Conservation (phyloP, 768 basidiomycete genomes). For the Rhodotorula paludigena region DNA sequence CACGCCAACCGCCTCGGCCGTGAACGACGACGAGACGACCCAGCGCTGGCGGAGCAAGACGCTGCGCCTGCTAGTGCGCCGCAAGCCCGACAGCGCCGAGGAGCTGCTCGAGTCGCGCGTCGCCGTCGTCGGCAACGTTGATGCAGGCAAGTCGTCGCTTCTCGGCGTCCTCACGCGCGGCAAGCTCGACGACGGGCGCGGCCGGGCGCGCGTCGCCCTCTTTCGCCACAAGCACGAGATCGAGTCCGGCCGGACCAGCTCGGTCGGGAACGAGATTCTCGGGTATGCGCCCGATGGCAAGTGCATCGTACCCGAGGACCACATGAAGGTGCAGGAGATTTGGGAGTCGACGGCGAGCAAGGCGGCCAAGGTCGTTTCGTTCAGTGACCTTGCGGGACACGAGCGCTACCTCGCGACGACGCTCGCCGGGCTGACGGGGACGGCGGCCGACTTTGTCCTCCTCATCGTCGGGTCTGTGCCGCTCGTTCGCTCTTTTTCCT, state of each 20-base stretch:
- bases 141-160: conserved; percentile 43
- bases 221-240: conserved; percentile 98
- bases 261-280: conserved; percentile 89
- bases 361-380: conserved; percentile 87
- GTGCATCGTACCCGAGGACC: conserved; percentile 36
- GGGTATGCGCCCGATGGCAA: conserved; percentile 31
- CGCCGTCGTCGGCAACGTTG: conserved; percentile 89
- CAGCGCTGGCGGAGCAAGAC: conserved; percentile 23
- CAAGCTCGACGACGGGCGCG: conserved; percentile 47
- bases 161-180: conserved; percentile 77
- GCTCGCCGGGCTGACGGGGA: conserved; percentile 87
- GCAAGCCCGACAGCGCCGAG: conserved; percentile 31
- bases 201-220: conserved; percentile 63
- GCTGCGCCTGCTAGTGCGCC: conserved; percentile 24
- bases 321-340: conserved; percentile 67
- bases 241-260: conserved; percentile 81
- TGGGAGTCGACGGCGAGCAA: conserved; percentile 93
- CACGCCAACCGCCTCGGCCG: conserved; percentile 18
- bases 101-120: conserved; percentile 71
- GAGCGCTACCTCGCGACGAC: conserved; percentile 70
- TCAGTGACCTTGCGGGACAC: conserved; percentile 94
- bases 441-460: conserved; percentile 75
- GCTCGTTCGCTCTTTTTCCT: not conserved
- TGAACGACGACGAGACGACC: conserved; percentile 21
- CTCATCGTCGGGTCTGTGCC: conserved; percentile 79